Base-by-base conservation (phyloP, 768 basidiomycete genomes). In the Cyclocybe cylindracea region DNA sequence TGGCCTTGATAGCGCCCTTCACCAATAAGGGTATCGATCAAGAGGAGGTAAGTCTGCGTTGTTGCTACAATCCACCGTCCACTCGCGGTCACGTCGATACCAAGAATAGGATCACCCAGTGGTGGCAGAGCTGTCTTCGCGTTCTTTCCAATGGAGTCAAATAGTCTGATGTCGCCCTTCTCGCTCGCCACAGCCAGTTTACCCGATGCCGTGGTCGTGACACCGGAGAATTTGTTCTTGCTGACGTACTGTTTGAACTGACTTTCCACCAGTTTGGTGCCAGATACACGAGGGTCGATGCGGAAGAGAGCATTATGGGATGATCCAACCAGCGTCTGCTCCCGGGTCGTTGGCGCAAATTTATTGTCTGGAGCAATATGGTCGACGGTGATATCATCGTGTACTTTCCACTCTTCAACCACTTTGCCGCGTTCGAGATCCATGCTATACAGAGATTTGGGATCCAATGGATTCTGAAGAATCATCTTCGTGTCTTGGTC, bases 381-480 rank as follows among this genome's bases (percentile, higher is more conserved):
- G 67, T 89, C 80, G 57, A 99, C 91, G 11, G 79, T 75, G 57
- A 98, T 77, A 63, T 88, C 78, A 34, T 98, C 93, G 65, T 94
- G 87, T n/a, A 99, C 86, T 66, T 94, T 96, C 94, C 94, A 98
- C 67, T 99, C 97, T 66, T 99, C 97, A 16, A 98, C 93, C 29
- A 99, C 86, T 70, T 97, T 96, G 39, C 93, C 97, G 19, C 86
- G 85, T 69, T 96, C 89, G 55, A 99, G 82, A 71, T 99, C 97
- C 81, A 98, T 85, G 57, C 78, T 85, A 72, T 85, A 97, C 39
- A 99, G 73, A 0, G 94, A 86, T 61, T 92, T 84, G 3, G 88
- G 85, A 36, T 93, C 84, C 36, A 70, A 66, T 3, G 92, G 85
- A 64, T 97, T 89, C 83, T 91, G 91, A 50, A 99, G 66, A 48